phyloP scores from a whole-genome alignment of 1,284 basidiomycete species.

The Ceratobasidium sp. region DNA sequence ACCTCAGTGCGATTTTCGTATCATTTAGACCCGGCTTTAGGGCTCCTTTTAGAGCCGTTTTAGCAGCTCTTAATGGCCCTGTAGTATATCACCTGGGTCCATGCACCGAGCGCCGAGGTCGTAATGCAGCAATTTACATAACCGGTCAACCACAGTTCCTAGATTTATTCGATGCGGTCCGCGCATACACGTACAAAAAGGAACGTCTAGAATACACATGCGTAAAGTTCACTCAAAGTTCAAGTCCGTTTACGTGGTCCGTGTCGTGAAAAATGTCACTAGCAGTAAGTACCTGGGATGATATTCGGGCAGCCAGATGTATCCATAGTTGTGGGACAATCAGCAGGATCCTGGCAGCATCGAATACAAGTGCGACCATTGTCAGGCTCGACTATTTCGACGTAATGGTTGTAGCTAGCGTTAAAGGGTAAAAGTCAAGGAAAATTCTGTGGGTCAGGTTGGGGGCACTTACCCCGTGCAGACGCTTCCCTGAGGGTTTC shows the following conservation, averaged over 20 bases:
- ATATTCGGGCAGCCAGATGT: conserved; percentile 49
- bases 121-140: too few relatives aligned
- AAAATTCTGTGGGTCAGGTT: not conserved
- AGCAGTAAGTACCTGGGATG: conserved; percentile 49
- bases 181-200: not conserved
- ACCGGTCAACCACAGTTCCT: too few relatives aligned
- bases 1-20: too few relatives aligned
- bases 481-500: conserved; percentile 53
- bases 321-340: conserved; percentile 50
- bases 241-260: conserved; percentile 14
- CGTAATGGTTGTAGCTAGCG: conserved; percentile 53
- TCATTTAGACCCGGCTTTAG: too few relatives aligned
- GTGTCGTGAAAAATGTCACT: not conserved
- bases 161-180: not conserved
- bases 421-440: not conserved
- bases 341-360: conserved; percentile 53
- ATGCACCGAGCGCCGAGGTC: too few relatives aligned
- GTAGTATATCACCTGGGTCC: too few relatives aligned
- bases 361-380: conserved; percentile 54
- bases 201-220: not conserved
- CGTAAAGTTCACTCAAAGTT: not conserved
- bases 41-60: too few relatives aligned
- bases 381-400: conserved; percentile 55
- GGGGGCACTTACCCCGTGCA: conserved; percentile 51
- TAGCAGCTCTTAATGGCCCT: too few relatives aligned